Evolutionary conservation across 2,329 filamentous ascomycete genomes (phyloP), one percentile per base, ranked within the genome.

Genomic region (Polychaeton citri): DNA sequence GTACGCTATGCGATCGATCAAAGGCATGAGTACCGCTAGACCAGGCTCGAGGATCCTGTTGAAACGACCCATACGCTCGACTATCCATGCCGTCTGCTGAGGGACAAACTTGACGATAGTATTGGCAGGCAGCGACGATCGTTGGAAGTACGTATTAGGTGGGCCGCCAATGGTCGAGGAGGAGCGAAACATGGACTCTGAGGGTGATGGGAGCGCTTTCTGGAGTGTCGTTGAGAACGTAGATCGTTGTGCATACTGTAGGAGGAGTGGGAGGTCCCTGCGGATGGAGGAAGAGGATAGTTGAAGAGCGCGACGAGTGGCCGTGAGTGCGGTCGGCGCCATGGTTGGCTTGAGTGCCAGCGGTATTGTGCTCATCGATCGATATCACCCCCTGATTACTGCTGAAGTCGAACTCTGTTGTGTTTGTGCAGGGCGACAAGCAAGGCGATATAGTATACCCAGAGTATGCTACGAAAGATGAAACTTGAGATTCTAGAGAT

Each of bases 31-130:
- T 43, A 98, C 72, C 16, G 90, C 87, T 43, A 98, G 69, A 38
- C 90, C 90, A 3, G 90, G 90, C 51, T 95, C 76, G 34, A 98
- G 68, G 53, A 98, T 95, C 41, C 87, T 75, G 64, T 84, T 81
- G 67, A 94, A 98, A 63, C 87, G 90, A 52, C 90, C 90, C 90
- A 98, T 98, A 55, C 90, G 87, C 73, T 98, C 90, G 38, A 98
- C 90, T 40, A 98, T 88, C 90, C 90, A 98, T 60, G 90, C 90
- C 50, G 88, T 96, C 68, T 98, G 90, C 64, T 98, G 90, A n/a
- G 90, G 90, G 30, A 98, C 90, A 62, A 96, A 98, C 41, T 88
- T 84, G 51, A 98, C 69, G 43, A 98, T 69, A 3, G 90, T 98
- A 64, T 98, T 98, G 48, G 87, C 83, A 19, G 90, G 90, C 35